Conservation (phyloP, 768 basidiomycete genomes). For the Boletus subcaerulescens region DNA sequence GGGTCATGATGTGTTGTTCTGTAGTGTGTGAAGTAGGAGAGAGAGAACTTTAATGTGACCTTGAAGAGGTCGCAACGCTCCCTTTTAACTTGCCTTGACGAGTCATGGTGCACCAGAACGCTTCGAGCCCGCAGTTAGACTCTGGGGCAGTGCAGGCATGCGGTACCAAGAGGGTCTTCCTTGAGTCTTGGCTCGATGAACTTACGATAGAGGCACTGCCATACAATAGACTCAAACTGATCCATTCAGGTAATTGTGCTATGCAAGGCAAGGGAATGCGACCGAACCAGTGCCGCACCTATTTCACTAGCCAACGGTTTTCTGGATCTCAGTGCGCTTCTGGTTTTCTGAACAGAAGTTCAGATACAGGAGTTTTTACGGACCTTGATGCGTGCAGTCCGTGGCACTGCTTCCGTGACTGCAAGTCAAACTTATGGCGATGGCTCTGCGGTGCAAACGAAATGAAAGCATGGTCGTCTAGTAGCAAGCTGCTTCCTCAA, state of each 20-base stretch:
- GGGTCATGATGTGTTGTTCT: conserved; percentile 16
- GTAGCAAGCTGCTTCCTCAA: no score
- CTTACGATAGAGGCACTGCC: neutral
- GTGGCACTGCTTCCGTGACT: no score
- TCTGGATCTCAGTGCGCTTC: no score
- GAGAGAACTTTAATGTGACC: neutral
- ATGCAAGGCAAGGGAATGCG: neutral
- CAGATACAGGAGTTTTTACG: neutral
- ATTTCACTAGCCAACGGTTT: no score
- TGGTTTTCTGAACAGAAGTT: no score
- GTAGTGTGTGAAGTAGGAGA: neutral
- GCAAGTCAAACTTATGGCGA: neutral
- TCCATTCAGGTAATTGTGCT: neutral
- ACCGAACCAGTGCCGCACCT: neutral
- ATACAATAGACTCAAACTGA: neutral
- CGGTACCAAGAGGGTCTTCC: neutral
- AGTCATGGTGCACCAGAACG: no score
- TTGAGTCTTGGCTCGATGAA: no score
- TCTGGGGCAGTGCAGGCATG: neutral
- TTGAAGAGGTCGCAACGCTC: no score
- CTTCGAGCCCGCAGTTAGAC: neutral
- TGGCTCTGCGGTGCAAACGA: neutral
- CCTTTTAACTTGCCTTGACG: conserved; percentile 4
- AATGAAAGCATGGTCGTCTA: neutral
- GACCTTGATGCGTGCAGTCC: neutral